A percentile compares a stretch with the other conserved stretches of the same genome.
Conservation (phyloP, 129 eudicot species). For the Apium graveolens region DNA sequence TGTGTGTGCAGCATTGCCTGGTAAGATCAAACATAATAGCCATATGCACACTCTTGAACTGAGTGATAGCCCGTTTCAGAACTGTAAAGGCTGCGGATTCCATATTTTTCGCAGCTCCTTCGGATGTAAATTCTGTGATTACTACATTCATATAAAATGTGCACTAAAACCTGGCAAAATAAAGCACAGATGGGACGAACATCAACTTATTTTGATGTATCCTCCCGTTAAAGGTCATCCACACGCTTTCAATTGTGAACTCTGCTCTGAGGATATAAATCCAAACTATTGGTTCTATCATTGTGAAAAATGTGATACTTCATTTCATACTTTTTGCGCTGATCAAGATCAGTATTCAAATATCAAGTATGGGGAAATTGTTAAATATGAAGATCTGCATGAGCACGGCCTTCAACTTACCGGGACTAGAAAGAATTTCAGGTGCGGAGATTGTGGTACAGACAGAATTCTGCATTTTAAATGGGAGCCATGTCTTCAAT, state of each 20-base stretch:
- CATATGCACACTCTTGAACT: background rate
- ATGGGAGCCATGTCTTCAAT: background rate
- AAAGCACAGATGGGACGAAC: background rate
- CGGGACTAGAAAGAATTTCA: background rate
- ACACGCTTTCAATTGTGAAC: background rate
- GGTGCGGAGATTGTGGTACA: background rate
- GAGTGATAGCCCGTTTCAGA: background rate
- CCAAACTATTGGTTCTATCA: background rate
- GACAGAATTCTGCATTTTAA: background rate
- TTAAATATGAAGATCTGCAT: background rate
- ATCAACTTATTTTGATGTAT: background rate
- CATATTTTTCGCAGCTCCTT: background rate
- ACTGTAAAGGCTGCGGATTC: background rate
- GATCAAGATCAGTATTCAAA: background rate
- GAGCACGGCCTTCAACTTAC: background rate
- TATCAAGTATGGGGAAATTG: background rate
- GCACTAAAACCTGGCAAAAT: background rate
- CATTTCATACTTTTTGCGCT: background rate
- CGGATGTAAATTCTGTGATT: background rate
- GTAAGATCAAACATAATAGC: background rate
- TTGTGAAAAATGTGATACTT: background rate
- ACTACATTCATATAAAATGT: background rate
- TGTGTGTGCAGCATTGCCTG: background rate
- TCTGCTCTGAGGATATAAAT: background rate
- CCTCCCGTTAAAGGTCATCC: constrained; percentile 1